Evolutionary conservation across 805 yeast species (phyloP), one percentile per base, ranked within the genome.

Genomic region (Yamadazyma insecticola): DNA sequence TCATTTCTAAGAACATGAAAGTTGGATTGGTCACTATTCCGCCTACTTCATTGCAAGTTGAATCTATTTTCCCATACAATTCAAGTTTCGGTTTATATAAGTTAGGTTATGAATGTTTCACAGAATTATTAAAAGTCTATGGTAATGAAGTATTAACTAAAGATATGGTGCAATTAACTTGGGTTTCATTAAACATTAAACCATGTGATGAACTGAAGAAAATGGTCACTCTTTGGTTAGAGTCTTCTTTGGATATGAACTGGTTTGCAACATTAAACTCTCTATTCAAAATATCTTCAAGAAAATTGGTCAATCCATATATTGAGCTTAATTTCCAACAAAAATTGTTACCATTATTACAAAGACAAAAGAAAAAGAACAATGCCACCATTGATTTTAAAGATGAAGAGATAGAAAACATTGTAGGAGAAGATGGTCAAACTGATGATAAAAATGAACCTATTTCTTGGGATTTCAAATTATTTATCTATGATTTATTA

Each of bases 201-300:
- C 57, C 58, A 2, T 72, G 76, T 25, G 42, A 40, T 1, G 67
- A 64, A 6, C 49, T 81, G 13, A 50, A 61, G 17, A 52, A 57
- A 3, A 57, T 81, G 28, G 62, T 84, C 9, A 51, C 47, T 11
- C 68, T 74, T 12, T 84, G 92, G 90, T 52, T 83, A 26, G 75
- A 72, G 12, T 66, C 73, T 4, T 64, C 59, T 18, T 40, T 60
- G 11, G 69, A 64, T 10, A 55, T 70, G 16, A 51, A 51, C 28
- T 83, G 92, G 92, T 73, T 83, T 35, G 50, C 60, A 1, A 70
- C 75, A 20, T 56, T 82, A 25, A 73, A 69, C 33, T 58, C 66
- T 11, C 49, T 80, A 34, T 76, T 68, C 46, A 65, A 56, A 36
- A 53, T 63, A 30, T 67, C 71, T 4, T 63, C 67, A 23, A 63